phyloP scores from a whole-genome alignment of 306 rosid genomes.

The Canavalia gladiata region DNA sequence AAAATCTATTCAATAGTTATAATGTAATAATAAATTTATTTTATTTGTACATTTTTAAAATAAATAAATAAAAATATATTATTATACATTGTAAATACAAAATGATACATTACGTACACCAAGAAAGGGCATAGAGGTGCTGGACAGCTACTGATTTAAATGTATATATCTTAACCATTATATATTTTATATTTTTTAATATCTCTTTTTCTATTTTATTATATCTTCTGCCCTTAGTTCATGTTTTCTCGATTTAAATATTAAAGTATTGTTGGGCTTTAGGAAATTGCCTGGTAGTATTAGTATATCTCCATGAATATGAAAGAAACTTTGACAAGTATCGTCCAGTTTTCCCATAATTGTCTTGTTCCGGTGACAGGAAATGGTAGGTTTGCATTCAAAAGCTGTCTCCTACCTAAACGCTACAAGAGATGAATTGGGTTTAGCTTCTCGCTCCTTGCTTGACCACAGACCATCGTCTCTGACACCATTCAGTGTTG shows the following conservation, averaged over 20 bases:
- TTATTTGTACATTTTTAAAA: too few species aligned
- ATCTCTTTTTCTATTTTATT: too few species aligned
- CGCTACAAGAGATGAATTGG: neutral
- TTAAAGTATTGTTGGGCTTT: conserved; percentile 1
- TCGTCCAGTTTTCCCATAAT: conserved; percentile 19
- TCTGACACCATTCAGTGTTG: conserved; percentile 11
- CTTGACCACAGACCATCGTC: conserved; percentile 1
- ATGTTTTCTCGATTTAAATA: neutral
- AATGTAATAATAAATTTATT: too few species aligned
- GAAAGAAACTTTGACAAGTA: conserved; percentile 22
- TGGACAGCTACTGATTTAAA: neutral
- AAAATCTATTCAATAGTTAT: too few species aligned
- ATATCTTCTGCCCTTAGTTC: too few species aligned
- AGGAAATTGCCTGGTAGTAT: neutral
- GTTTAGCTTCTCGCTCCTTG: neutral
- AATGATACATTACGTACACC: neutral
- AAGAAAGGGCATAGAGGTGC: conserved; percentile 17
- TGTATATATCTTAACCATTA: too few species aligned
- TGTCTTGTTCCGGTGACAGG: conserved; percentile 45
- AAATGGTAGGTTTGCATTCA: conserved; percentile 50
- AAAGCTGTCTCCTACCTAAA: conserved; percentile 49
- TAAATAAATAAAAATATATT: neutral
- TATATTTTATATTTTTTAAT: too few species aligned
- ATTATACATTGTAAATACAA: conserved; percentile 5
- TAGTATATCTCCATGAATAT: neutral